Conservation (phyloP, 495 filamentous ascomycete genomes). For the Penicillium coprophilum region DNA sequence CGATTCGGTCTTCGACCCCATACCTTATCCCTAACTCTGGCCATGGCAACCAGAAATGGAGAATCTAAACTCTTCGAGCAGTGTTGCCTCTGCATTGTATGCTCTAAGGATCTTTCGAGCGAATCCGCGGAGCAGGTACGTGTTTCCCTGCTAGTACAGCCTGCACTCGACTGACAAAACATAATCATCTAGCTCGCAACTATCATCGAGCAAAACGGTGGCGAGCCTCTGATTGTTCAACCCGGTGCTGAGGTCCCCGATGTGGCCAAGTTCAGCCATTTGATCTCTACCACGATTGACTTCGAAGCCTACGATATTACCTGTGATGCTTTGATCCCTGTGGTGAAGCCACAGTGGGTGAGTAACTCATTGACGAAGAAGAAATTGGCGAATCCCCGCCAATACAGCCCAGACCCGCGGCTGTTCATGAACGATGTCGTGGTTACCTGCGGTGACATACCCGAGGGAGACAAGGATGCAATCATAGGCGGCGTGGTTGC, state of each 20-base stretch:
- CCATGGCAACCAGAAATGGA: conserved; percentile 34
- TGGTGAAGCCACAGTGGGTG: conserved; percentile 84
- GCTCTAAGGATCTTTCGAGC: conserved; percentile 48
- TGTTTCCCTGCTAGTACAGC: conserved; percentile 11
- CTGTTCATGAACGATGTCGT: conserved; percentile 85
- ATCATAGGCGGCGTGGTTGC: conserved; percentile 88
- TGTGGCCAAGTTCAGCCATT: conserved; percentile 68
- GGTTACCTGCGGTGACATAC: conserved; percentile 76
- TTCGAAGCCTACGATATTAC: conserved; percentile 79
- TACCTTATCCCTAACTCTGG: background rate
- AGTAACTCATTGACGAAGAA: conserved; percentile 61
- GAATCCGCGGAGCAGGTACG: conserved; percentile 46
- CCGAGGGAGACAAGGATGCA: conserved; percentile 84
- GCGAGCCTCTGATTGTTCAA: conserved; percentile 47
- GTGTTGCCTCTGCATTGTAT: conserved; percentile 43
- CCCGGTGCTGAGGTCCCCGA: conserved; percentile 47
- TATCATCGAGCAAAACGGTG: conserved; percentile 53
- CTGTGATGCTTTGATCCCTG: conserved; percentile 70
- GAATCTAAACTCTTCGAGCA: conserved; percentile 43
- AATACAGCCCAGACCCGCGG: conserved; percentile 84
- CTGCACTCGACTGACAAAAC: background rate
- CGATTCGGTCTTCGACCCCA: background rate
- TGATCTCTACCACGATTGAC: conserved; percentile 81
- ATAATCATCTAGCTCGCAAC: conserved; percentile 33
- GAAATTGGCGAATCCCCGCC: conserved; percentile 73